Evolutionary conservation across 345 rosid genomes (phyloP).

Genomic region (Hevea brasiliensis): DNA sequence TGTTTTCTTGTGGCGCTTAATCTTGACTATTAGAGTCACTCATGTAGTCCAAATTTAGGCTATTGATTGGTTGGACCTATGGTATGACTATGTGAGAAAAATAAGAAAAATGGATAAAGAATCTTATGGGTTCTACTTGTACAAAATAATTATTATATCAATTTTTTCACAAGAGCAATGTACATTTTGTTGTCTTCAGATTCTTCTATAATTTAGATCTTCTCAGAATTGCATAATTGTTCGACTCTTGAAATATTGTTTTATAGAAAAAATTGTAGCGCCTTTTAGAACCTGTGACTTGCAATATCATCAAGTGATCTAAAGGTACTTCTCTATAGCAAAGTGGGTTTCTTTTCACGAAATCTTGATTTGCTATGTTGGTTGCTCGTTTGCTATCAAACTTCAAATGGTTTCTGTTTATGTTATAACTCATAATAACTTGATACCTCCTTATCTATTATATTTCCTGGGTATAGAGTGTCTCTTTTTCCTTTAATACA

Average conservation of each 20-base stretch:
- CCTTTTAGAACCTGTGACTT: neutral
- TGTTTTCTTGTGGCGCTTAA: neutral
- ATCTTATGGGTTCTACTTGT: neutral
- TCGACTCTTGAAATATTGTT: neutral
- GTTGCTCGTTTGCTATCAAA: neutral
- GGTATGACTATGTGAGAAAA: neutral
- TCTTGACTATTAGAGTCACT: neutral
- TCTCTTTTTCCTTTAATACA: neutral
- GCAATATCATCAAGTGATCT: neutral
- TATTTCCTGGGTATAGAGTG: neutral
- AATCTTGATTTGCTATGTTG: neutral
- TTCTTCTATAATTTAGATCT: neutral
- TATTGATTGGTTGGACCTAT: neutral
- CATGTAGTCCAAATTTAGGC: neutral
- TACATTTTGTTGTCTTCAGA: neutral
- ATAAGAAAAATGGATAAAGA: neutral
- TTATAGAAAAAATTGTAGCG: neutral
- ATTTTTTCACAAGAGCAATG: neutral
- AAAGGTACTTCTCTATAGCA: neutral
- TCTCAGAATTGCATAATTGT: neutral
- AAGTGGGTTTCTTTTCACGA: neutral
- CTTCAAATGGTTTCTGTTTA: neutral
- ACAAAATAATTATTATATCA: neutral
- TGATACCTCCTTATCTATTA: too few relatives aligned
- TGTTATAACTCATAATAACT: too few relatives aligned